phyloP scores from a whole-genome alignment of 495 filamentous ascomycete genomes.

The Penicillium angulare region DNA sequence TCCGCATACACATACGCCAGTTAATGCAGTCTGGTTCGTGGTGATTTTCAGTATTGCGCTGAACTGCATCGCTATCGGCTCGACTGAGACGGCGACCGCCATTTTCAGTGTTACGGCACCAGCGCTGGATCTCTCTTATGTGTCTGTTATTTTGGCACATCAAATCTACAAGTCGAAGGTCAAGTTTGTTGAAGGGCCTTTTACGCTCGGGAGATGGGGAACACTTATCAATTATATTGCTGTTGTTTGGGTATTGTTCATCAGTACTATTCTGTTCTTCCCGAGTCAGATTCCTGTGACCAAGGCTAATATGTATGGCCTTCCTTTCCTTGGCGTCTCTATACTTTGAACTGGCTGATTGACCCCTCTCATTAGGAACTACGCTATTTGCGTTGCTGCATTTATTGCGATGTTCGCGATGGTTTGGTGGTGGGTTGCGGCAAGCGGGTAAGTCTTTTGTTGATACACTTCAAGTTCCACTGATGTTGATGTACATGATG shows the following conservation, averaged over 20 bases:
- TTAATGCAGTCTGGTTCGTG: conserved; percentile 72
- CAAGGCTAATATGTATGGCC: conserved; percentile 57
- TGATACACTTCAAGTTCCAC: no score
- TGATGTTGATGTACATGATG: no score
- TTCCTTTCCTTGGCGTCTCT: background rate
- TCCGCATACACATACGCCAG: conserved; percentile 56
- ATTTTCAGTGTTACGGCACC: conserved; percentile 74
- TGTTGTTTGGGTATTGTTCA: conserved; percentile 65
- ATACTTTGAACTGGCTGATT: background rate
- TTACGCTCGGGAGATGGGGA: conserved; percentile 60
- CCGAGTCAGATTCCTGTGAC: conserved; percentile 62
- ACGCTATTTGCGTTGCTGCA: conserved; percentile 62
- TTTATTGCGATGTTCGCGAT: conserved; percentile 62
- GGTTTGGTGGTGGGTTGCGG: conserved; percentile 65
- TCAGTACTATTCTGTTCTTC: conserved; percentile 67
- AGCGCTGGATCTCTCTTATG: conserved; percentile 66
- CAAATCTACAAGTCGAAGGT: conserved; percentile 57
- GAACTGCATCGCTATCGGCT: conserved; percentile 67
- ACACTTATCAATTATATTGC: conserved; percentile 58
- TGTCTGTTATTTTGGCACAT: conserved; percentile 66
- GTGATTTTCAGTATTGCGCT: conserved; percentile 60
- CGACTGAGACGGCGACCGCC: conserved; percentile 62
- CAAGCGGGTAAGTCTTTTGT: conserved; percentile 58
- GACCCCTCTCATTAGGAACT: conserved; percentile 56
- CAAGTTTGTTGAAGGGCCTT: conserved; percentile 62